A percentile compares a stretch with the other conserved stretches of the same genome.
These are phyloP conservation scores for Scedosporium boydii DNA, from an alignment of 2,329 filamentous ascomycete species.

Conservation along the genomic window DNA sequence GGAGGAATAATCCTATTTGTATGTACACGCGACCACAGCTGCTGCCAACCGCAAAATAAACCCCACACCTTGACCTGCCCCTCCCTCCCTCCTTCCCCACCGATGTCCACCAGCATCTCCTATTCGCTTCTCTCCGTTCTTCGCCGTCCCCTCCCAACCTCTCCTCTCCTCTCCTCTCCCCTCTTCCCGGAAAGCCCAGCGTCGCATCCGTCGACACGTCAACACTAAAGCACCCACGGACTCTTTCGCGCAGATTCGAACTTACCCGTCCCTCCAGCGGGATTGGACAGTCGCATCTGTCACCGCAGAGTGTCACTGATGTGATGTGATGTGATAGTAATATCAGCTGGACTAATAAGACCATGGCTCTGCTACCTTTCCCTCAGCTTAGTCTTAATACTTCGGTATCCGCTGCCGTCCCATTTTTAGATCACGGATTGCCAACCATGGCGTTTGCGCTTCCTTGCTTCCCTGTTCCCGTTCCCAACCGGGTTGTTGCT, in stretches of 20 bases:
- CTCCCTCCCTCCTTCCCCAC: not conserved
- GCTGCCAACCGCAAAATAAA: not conserved
- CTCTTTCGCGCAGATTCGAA: not conserved
- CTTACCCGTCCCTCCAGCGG: slow-evolving; percentile 2
- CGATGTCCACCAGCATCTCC: not conserved
- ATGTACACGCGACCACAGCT: not conserved
- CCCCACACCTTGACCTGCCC: not conserved
- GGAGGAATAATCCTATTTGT: not conserved
- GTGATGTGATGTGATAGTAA: not conserved
- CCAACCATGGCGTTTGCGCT: not conserved
- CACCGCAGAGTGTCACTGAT: not conserved
- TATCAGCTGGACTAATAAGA: not conserved
- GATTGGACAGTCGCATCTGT: slow-evolving; percentile 1
- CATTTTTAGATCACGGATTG: not conserved
- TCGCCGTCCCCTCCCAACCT: not conserved
- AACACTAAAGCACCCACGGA: not conserved
- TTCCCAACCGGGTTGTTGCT: not conserved
- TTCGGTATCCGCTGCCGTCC: not conserved
- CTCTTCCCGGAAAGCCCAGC: not conserved
- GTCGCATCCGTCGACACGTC: not conserved
- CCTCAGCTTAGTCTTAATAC: not conserved
- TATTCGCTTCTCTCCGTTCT: not conserved
- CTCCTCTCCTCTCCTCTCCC: not conserved
- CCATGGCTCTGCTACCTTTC: not conserved
- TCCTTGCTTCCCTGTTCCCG: not conserved